phyloP scores from a whole-genome alignment of 352 stramenopile genomes.

The Vaucheria bursata region DNA sequence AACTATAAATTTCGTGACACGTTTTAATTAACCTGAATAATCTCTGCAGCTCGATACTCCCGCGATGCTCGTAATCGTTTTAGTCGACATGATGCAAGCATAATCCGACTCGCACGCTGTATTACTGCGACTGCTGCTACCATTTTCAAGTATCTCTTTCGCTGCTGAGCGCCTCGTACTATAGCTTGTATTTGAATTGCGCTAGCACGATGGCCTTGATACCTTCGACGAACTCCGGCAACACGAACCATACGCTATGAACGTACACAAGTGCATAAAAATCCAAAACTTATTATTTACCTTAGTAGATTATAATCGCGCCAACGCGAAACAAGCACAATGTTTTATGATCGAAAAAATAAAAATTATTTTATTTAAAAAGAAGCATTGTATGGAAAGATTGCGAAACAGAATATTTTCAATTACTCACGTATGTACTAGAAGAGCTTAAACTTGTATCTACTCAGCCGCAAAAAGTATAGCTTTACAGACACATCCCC shows the following conservation, averaged over 20 bases:
- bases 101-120: not conserved
- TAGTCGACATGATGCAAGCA: not conserved
- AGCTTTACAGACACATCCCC: too few relatives aligned
- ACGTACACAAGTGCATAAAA: too few relatives aligned
- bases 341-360: too few relatives aligned
- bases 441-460: too few relatives aligned
- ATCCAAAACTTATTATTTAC: too few relatives aligned
- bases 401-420: too few relatives aligned
- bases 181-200: conserved; percentile 59
- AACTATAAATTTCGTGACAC: not conserved
- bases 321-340: too few relatives aligned
- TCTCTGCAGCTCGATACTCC: conserved; percentile 10
- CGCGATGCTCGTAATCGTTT: not conserved
- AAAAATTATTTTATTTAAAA: too few relatives aligned
- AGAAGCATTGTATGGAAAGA: too few relatives aligned
- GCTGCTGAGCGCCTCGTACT: conserved; percentile 58
- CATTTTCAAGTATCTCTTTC: conserved; percentile 56
- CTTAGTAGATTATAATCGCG: too few relatives aligned
- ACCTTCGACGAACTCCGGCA: not conserved
- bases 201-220: not conserved
- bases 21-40: conserved; percentile 32
- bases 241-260: not conserved
- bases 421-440: too few relatives aligned
- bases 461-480: too few relatives aligned
- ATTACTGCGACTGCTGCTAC: not conserved